Percentiles rank a stretch among this genome's conserved stretches.
Evolutionary conservation across 225 moss, liverwort and hornwort species (phyloP).

Genomic region (Neckera pumila): DNA sequence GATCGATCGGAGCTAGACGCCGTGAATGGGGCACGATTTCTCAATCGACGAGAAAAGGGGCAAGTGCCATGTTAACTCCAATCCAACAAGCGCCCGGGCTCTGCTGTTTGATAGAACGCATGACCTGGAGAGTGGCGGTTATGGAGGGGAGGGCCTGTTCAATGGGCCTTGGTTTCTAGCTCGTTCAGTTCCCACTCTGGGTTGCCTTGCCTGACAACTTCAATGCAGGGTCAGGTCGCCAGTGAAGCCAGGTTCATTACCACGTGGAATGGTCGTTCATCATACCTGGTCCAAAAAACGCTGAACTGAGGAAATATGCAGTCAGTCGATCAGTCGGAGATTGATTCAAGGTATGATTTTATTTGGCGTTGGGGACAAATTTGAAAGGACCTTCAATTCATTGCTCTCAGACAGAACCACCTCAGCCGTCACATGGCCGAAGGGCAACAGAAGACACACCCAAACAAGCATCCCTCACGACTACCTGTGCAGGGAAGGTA

Average conservation of each 20-base stretch:
- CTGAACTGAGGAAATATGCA: background rate
- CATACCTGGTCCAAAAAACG: background rate
- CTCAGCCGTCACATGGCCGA: background rate
- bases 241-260: background rate
- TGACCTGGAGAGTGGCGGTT: slow-evolving; percentile 17
- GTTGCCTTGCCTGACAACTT: background rate
- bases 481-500: background rate
- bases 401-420: background rate
- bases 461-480: background rate
- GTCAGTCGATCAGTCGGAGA: background rate
- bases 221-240: background rate
- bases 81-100: background rate
- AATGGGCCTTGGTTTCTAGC: background rate
- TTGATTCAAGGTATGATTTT: background rate
- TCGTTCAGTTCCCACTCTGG: background rate
- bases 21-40: background rate
- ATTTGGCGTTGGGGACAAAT: background rate
- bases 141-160: slow-evolving; percentile 10
- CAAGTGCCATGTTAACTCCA: too few species aligned
- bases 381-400: background rate
- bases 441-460: too few species aligned
- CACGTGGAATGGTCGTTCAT: background rate
- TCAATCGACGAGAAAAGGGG: background rate
- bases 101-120: slow-evolving; percentile 4
- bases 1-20: background rate